Percentiles rank a stretch among this genome's conserved stretches.
phyloP scores from a whole-genome alignment of 2,329 filamentous ascomycete genomes.

The Lomentospora prolificans region DNA sequence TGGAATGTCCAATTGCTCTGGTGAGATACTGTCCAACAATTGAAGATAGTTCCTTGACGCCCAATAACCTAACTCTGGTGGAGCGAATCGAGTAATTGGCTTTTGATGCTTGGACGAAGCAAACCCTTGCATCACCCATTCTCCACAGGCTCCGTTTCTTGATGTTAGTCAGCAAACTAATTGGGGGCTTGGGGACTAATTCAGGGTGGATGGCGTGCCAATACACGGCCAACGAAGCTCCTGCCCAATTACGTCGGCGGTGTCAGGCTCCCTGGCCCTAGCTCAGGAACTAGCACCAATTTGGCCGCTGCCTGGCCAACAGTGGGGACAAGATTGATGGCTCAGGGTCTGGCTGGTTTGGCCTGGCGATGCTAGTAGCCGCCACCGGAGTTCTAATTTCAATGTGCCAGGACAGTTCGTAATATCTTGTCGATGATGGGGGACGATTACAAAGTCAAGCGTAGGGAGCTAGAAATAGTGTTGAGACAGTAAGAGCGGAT shows the following conservation, averaged over 20 bases:
- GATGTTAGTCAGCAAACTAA: no score
- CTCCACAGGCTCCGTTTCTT: no score
- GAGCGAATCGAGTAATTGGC: not conserved
- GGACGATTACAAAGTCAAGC: no score
- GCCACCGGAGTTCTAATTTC: not conserved
- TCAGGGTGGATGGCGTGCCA: no score
- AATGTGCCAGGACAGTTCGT: not conserved
- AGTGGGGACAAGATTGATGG: constrained; percentile 1
- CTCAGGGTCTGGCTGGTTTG: not conserved
- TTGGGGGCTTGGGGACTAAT: no score
- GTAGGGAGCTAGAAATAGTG: not conserved
- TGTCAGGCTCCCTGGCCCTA: not conserved
- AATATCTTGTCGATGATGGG: no score
- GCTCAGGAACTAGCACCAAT: not conserved
- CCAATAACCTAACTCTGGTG: not conserved
- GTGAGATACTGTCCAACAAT: not conserved
- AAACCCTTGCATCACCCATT: no score
- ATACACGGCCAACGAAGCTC: no score
- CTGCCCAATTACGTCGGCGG: not conserved
- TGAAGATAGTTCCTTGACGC: not conserved
- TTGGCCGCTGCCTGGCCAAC: constrained; percentile 3
- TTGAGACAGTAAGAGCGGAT: no score
- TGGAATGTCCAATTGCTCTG: not conserved
- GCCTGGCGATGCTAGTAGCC: not conserved
- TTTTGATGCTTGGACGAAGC: not conserved